Evolutionary conservation across 768 basidiomycete genomes (phyloP).

Genomic region (Podaxis rugospora): DNA sequence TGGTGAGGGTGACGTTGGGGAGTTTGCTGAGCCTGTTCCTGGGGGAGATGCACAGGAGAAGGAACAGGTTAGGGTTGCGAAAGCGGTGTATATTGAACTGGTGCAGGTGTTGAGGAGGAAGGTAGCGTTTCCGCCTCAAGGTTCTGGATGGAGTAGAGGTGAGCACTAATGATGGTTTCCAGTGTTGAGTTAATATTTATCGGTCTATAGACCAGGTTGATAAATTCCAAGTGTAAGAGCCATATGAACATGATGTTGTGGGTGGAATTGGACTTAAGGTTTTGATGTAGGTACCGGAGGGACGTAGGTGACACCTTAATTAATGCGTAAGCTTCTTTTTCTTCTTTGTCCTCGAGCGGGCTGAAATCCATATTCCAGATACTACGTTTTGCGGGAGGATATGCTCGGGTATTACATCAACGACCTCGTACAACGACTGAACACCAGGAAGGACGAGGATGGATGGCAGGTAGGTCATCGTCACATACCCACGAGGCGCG

Average conservation of each 20-base stretch:
- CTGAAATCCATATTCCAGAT: conserved; percentile 38
- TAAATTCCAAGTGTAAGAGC: conserved; percentile 69
- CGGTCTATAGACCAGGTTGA: conserved; percentile 66
- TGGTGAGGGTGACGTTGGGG: conserved; percentile 28
- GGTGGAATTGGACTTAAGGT: not conserved
- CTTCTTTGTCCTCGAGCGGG: not conserved
- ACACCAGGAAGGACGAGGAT: conserved; percentile 33
- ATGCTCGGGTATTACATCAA: conserved; percentile 72
- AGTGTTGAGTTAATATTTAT: conserved; percentile 9
- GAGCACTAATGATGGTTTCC: conserved; percentile 14
- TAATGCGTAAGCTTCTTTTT: conserved; percentile 60
- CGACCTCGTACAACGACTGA: conserved; percentile 54
- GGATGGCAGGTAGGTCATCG: conserved; percentile 68
- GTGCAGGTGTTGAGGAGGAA: conserved; percentile 70
- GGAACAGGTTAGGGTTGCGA: conserved; percentile 52
- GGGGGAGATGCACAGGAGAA: conserved; percentile 19
- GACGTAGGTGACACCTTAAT: conserved; percentile 87
- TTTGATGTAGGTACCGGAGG: conserved; percentile 59
- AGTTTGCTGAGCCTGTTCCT: conserved; percentile 20
- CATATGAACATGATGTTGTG: not conserved
- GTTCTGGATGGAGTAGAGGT: conserved; percentile 69
- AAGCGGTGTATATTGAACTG: conserved; percentile 75
- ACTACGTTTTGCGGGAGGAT: conserved; percentile 81
- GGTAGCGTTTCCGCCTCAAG: conserved; percentile 61
- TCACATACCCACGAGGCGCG: not conserved